Evolutionary conservation across 2,329 filamentous ascomycete species (phyloP), one percentile per base, ranked within the genome.

Genomic region (Phyllosticta paracitricarpa): DNA sequence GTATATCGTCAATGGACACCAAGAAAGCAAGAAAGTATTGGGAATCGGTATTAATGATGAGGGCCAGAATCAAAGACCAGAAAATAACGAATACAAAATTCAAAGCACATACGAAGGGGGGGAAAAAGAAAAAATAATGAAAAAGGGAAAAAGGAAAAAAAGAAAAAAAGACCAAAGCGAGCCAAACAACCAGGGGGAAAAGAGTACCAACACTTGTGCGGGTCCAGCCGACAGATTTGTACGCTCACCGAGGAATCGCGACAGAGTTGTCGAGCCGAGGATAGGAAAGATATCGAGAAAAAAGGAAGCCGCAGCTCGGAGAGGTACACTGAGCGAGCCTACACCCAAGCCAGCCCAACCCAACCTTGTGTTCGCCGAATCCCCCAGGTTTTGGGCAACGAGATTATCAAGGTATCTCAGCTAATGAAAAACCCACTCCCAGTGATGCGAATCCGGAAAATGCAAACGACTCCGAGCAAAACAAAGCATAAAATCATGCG

Each of bases 261-360:
- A 58, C 55, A 54, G 52, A 54, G 55, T 33, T 58, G 57, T 61
- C 56, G 60, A 61, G 35, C 26, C 54, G 26, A 56, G 51, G 59
- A 57, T 28, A 54, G 30, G 54, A 57, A 33, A 52, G 22, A 57
- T 17, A 53, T 56, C 57, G 51, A 25, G 51, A 61, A 58, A 48
- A 24, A 58, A 51, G 33, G 33, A 55, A 61, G 60, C 60, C 55
- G 52, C 55, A 24, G 60, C 60, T 61, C 60, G 51, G 54, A 54
- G 60, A 56, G 57, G 56, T 61, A 61, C 48, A 58, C 55, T 40
- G 33, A 55, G 56, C 60, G 51, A 61, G 60, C 60, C 51, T 51
- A 61, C 60, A 61, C 59, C 59, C 55, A 54, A 61, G 59, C 60
- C 60, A 61, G 60, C 56, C 60, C 55, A 58, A 55, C 56, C 60